Evolutionary conservation across 495 filamentous ascomycete species (phyloP), one percentile per base, ranked within the genome.

Genomic region (Oidiodendron maius): DNA sequence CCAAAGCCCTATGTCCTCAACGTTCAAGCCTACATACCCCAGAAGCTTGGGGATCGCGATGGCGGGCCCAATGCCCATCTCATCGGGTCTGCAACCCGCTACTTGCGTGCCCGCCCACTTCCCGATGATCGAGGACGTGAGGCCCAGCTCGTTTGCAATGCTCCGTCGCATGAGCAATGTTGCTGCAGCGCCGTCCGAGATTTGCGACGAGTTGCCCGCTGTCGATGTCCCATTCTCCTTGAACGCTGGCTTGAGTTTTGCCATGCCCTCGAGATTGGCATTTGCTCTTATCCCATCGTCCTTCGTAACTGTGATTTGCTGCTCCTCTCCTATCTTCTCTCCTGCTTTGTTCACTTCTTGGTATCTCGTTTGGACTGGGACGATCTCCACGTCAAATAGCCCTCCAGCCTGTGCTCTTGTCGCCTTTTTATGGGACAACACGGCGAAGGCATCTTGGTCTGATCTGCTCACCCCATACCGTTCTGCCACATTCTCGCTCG

Each of bases 31-130:
- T 9, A 84, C 72, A 46, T 75, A 72, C 40, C 73, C 60, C 16
- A 95, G 68, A 35, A 95, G 71, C 61, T 84, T 87, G 21, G 91
- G 90, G 35, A 96, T 89, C 1, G 87, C 90, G 23, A 93, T 58
- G 4, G 88, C 87, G 10, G 90, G 90, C 0, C 90, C 90, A 42
- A 95, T 75, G 32, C 90, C 90, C 90, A 96, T 96, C 75, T 95
- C 91, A 60, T 94, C 89, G 6, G 91, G 90, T 38, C 68, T 72
- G 59, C 86, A 90, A 16, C 91, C 90, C 0, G 77, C 82, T 32
- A 87, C 81, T 13, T 78, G 71, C 10, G 86, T 80, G 5, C 74
- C 81, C 2, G 88, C 86, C 71, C 87, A 95, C 66, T 83, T 83
- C 20, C 81, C 90, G 57, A 91, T 80, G 59, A 94, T 87, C 13